Base-by-base conservation (phyloP, 2,329 filamentous ascomycete genomes). In the Sporothrix inflata region DNA sequence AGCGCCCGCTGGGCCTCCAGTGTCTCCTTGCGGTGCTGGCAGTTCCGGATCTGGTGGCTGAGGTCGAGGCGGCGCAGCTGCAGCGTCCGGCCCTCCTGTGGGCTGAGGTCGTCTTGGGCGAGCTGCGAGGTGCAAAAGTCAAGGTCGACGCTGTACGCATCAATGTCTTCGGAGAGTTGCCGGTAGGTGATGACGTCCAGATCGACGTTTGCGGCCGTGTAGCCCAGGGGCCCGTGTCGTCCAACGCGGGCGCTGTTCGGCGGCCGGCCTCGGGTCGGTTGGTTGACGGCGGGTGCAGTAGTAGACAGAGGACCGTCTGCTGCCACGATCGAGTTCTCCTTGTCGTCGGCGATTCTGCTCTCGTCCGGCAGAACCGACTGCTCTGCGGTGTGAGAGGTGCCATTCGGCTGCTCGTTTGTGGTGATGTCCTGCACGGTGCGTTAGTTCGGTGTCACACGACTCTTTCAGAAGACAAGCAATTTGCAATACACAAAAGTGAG, bases 11-110 rank as follows among this genome's bases (percentile, higher is more conserved):
- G 66, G 3, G 71, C 73, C 66, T 78, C 74, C 1, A 84, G 76
- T 24, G 76, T 75, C 74, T 84, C 80, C 55, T 83, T 81, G 30
- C 81, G 80, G 74, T 85, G 83, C 71, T 79, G 78, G 74, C 80
- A 80, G 71, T 80, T 77, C 4, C 84, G 83, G 63, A 85, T 82
- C 74, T 84, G 82, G 73, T 85, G 84, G 27, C 80, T 78, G 34
- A 83, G 78, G 67, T 85, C 84, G 11, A 85, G 76, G 7, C 79
- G 76, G 21, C 84, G 82, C 69, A 85, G 77, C 75, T 84, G 83
- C 27, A 84, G 76, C 4, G 79, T 82, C 24, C 84, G 80, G 0
- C 75, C 76, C 75, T 85, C 84, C 71, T 82, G 79, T 0, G 83
- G 80, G 0, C 81, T 83, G 61, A 85, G 76, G 66, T 80, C 78